Evolutionary conservation across 768 basidiomycete species (phyloP).

Genomic region (Lactifluus hygrophoroides): DNA sequence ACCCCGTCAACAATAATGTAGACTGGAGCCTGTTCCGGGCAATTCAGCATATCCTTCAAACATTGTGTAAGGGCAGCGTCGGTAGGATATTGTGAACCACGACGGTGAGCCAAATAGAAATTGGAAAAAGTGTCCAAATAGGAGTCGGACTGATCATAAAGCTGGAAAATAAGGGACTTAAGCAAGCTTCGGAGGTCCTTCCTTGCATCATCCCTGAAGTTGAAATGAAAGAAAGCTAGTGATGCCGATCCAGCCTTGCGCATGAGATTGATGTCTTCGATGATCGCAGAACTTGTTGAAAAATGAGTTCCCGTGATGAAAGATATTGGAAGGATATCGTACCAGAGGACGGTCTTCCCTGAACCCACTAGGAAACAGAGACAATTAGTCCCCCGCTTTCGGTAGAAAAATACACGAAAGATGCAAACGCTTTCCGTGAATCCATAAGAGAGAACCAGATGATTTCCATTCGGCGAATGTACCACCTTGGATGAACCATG

Average conservation of each 20-base stretch:
- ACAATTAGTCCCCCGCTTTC: not conserved
- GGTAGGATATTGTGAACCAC: too few species aligned
- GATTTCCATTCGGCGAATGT: not conserved
- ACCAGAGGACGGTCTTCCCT: not conserved
- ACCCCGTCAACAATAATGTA: too few species aligned
- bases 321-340: not conserved
- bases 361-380: not conserved
- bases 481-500: not conserved
- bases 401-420: not conserved
- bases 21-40: too few species aligned
- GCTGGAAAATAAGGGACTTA: too few species aligned
- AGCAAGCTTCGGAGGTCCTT: too few species aligned
- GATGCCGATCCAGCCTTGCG: not conserved
- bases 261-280: not conserved
- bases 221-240: not conserved
- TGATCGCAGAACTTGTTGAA: not conserved
- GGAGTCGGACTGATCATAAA: too few species aligned
- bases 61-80: too few species aligned
- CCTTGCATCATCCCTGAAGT: not conserved
- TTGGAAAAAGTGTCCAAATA: too few species aligned
- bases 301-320: not conserved
- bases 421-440: not conserved
- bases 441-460: not conserved
- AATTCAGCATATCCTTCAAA: too few species aligned
- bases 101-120: too few species aligned